Evolutionary conservation across 306 rosid species (phyloP).

Genomic region (Inga laurina): DNA sequence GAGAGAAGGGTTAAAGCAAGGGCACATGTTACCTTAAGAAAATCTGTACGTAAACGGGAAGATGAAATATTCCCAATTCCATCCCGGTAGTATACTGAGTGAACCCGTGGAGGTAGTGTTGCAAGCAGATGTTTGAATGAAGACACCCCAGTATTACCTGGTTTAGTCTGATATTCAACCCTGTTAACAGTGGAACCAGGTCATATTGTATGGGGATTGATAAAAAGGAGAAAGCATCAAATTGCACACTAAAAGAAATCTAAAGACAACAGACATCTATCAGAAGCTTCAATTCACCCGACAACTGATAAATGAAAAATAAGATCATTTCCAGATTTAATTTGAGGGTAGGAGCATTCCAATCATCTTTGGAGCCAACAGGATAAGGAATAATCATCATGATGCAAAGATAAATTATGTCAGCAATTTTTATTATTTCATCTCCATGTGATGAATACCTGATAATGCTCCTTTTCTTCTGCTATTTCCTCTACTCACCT

Average conservation of each 20-base stretch:
- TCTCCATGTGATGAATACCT: conserved; percentile 13
- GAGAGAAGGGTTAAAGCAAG: neutral
- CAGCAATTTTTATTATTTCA: neutral
- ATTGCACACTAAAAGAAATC: conserved; percentile 13
- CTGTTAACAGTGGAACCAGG: conserved; percentile 51
- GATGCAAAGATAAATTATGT: neutral
- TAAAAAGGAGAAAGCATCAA: conserved; percentile 21
- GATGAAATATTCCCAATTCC: conserved; percentile 91
- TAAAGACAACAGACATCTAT: neutral
- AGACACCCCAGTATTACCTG: conserved; percentile 64
- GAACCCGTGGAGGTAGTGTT: conserved; percentile 88
- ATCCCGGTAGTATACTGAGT: conserved; percentile 93
- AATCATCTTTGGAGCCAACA: conserved; percentile 15
- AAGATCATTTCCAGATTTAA: conserved; percentile 22
- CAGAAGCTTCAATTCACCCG: neutral
- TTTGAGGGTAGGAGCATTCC: neutral
- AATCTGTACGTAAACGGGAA: conserved; percentile 79
- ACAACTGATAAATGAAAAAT: conserved; percentile 2
- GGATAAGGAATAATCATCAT: neutral
- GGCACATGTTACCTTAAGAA: conserved; percentile 53
- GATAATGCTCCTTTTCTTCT: neutral
- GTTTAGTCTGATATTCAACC: conserved; percentile 85
- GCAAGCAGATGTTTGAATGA: conserved; percentile 83
- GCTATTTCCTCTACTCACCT: conserved; percentile 5
- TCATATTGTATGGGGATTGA: conserved; percentile 2